Evolutionary conservation across 345 rosid species (phyloP).

Genomic region (Corchorus capsularis): DNA sequence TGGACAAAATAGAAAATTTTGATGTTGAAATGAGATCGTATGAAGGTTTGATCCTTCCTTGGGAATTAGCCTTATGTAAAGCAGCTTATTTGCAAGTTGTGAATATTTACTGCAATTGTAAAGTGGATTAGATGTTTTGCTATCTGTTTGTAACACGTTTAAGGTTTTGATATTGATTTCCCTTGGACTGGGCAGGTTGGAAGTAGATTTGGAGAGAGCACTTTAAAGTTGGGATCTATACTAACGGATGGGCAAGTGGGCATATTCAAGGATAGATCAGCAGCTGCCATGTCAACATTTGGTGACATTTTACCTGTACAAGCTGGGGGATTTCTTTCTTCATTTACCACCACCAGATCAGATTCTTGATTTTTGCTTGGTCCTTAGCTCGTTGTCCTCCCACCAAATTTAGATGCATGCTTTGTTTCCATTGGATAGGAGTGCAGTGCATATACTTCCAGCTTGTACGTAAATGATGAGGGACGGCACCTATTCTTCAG

Average conservation of each 20-base stretch:
- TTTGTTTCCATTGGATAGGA: slow-evolving; percentile 9
- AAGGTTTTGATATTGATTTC: slow-evolving; percentile 9
- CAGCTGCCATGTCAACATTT: slow-evolving; percentile 93
- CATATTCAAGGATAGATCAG: slow-evolving; percentile 94
- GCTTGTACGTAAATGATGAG: background rate
- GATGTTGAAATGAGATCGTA: too few species aligned
- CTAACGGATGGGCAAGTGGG: slow-evolving; percentile 97
- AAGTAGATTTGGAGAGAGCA: slow-evolving; percentile 97
- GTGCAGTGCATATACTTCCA: background rate
- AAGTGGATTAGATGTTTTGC: background rate
- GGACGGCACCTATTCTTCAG: background rate
- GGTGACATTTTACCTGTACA: slow-evolving; percentile 95
- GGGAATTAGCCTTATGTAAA: too few species aligned
- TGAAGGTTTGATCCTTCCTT: too few species aligned
- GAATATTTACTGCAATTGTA: background rate
- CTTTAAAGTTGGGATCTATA: slow-evolving; percentile 86
- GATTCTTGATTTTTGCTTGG: slow-evolving; percentile 42
- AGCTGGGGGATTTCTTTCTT: slow-evolving; percentile 97
- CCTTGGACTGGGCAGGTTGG: slow-evolving; percentile 64
- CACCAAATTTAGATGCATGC: background rate
- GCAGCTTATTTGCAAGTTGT: background rate
- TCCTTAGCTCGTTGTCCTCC: background rate
- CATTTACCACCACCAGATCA: slow-evolving; percentile 73
- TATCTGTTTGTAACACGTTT: slow-evolving; percentile 1
- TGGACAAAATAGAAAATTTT: too few species aligned